These are phyloP conservation scores for Talaromyces sp. DNA, from an alignment of 2,329 filamentous ascomycete species.

Conservation along the genomic window DNA sequence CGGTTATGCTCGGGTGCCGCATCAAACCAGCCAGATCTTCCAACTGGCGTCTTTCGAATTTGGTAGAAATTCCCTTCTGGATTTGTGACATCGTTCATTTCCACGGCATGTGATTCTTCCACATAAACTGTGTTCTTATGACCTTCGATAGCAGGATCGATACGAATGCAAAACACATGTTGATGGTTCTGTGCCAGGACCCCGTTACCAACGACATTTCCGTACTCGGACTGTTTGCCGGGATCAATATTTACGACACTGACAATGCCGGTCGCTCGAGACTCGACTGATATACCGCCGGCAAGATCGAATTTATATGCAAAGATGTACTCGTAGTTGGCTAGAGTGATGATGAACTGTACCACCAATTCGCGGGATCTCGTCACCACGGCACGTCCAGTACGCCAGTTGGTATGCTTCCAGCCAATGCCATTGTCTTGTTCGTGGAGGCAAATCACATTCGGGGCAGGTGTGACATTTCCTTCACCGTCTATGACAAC, in stretches of 20 bases:
- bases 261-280: constrained; percentile 62
- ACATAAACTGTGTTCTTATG: constrained; percentile 51
- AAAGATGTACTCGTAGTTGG: constrained; percentile 68
- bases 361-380: constrained; percentile 59
- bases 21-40: constrained; percentile 47
- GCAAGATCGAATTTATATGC: constrained; percentile 50
- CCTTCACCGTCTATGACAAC: constrained; percentile 58
- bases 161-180: constrained; percentile 62
- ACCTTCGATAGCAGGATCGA: constrained; percentile 57
- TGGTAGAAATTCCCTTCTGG: constrained; percentile 51
- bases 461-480: constrained; percentile 55
- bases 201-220: constrained; percentile 51
- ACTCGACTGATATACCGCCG: constrained; percentile 59
- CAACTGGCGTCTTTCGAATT: constrained; percentile 43
- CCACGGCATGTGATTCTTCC: constrained; percentile 55
- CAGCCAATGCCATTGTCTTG: constrained; percentile 64
- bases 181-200: constrained; percentile 52
- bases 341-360: constrained; percentile 63
- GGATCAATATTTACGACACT: constrained; percentile 56
- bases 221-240: constrained; percentile 39
- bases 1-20: constrained; percentile 41
- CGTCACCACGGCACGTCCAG: constrained; percentile 58
- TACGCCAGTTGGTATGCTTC: constrained; percentile 68
- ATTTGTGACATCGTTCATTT: constrained; percentile 48
- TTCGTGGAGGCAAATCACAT: constrained; percentile 65